These are phyloP conservation scores for Phylloporus sp. DNA, from an alignment of 768 basidiomycete genomes.

Conservation along the genomic window DNA sequence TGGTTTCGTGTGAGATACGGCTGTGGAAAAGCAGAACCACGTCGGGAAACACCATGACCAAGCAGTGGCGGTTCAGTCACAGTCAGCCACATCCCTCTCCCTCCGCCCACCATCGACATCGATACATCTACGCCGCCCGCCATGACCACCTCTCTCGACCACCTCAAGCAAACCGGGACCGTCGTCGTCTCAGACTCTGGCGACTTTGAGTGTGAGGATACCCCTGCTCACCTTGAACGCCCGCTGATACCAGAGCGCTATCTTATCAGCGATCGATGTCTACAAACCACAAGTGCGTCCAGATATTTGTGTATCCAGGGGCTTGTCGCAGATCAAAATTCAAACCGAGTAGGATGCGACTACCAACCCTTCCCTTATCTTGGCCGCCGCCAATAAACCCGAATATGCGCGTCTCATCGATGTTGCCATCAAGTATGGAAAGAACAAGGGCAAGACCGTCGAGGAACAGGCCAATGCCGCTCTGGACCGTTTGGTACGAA, in stretches of 20 bases:
- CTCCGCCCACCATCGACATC: too few relatives aligned
- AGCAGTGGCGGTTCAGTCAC: neutral
- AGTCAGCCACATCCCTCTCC: neutral
- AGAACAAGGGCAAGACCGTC: conserved; percentile 73
- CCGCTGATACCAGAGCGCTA: conserved; percentile 19
- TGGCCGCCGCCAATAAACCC: conserved; percentile 88
- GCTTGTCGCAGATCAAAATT: conserved; percentile 6
- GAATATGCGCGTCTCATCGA: conserved; percentile 82
- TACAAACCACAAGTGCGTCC: conserved; percentile 85
- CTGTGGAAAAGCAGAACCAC: neutral
- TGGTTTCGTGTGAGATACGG: neutral
- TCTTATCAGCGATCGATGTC: conserved; percentile 75
- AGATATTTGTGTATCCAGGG: conserved; percentile 12
- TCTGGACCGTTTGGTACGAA: conserved; percentile 80
- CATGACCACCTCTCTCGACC: conserved; percentile 80
- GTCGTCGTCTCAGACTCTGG: conserved; percentile 97
- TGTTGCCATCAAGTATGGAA: conserved; percentile 67
- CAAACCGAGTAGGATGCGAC: conserved; percentile 74
- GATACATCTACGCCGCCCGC: conserved; percentile 31
- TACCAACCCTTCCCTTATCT: conserved; percentile 93
- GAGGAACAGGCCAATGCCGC: conserved; percentile 77
- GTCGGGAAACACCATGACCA: conserved; percentile 1
- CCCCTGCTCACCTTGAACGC: conserved; percentile 8
- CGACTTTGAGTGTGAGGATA: conserved; percentile 74
- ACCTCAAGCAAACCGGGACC: conserved; percentile 88